Evolutionary conservation across 306 rosid species (phyloP), one percentile per base, ranked within the genome.

Genomic region (Dalbergia oliveri): DNA sequence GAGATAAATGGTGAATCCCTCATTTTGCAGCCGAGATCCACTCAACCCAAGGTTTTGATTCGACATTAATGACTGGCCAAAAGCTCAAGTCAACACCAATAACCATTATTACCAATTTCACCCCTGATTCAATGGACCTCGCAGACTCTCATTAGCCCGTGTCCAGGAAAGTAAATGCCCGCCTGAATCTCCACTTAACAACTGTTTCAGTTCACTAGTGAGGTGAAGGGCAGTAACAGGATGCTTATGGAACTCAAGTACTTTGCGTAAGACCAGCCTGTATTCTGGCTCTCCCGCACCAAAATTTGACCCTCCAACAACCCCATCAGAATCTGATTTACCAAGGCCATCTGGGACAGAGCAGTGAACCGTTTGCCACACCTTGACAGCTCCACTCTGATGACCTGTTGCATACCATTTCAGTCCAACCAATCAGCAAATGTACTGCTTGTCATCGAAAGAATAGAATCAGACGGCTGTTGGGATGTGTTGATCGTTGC

Each of bases 321-420:
- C 41, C 59, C 87, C 94, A 72, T 75, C 59, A 73, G 85, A 66
- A 16, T 79, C 79, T 19, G 92, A 88, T 88, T 88, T 91, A 78
- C 82, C 78, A 45, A 82, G 91, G 83, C 63, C 67, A 68, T 84
- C 90, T 15, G 74, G 89, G 74, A 81, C 85, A 70, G 97, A 86
- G 89, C 85, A 73, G 88, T 93, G 94, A 75, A 96, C 89, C 97
- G 88, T 93, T 86, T 92, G 97, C 99, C 98, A 96, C 78, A 96
- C 97, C 88, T 96, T 96, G 68, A 96, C 89, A 26, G 99, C 92
- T 76, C 99, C 99, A 82, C 98, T 96, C 91, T 96, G 99, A 89
- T 96, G 99, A 75, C 99, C 99, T 4, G 98, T 96, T 77, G 91
- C 99, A 77, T 88, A 93, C 99, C 99, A 96, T 81, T 88, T 93